A percentile compares a stretch with the other conserved stretches of the same genome.
Evolutionary conservation across 2,329 filamentous ascomycete species (phyloP).

Genomic region (Sarocladium strictum): DNA sequence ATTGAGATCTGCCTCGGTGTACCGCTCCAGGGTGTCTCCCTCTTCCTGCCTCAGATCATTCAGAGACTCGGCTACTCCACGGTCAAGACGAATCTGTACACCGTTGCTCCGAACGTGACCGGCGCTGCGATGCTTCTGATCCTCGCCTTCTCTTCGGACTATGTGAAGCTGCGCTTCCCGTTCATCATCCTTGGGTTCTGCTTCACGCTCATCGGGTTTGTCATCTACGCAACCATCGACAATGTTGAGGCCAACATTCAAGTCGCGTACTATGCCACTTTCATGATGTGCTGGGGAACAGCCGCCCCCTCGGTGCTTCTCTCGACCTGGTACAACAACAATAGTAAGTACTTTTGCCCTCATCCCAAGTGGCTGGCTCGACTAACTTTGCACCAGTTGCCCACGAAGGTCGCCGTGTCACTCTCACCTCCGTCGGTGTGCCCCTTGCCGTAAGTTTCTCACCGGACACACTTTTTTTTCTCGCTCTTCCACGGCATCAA

Average conservation of each 20-base stretch:
- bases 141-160: constrained; percentile 66
- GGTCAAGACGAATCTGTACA: constrained; percentile 69
- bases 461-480: neutral
- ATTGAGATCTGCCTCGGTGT: constrained; percentile 57
- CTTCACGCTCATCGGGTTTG: constrained; percentile 71
- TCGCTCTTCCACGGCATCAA: no score
- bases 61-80: constrained; percentile 36
- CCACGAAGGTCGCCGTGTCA: constrained; percentile 65
- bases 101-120: constrained; percentile 71
- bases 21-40: constrained; percentile 46
- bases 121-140: constrained; percentile 68
- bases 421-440: constrained; percentile 66
- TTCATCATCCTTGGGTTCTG: constrained; percentile 70
- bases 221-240: constrained; percentile 68
- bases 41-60: constrained; percentile 52
- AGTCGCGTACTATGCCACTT: constrained; percentile 68
- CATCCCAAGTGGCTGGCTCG: neutral
- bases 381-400: constrained; percentile 37
- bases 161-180: constrained; percentile 59
- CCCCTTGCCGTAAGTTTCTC: constrained; percentile 46
- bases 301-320: constrained; percentile 67
- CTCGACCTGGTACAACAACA: constrained; percentile 70
- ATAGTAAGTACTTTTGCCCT: constrained; percentile 30
- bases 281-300: constrained; percentile 80
- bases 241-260: constrained; percentile 54